Evolutionary conservation across 129 eudicot species (phyloP).

Genomic region (Erigeron canadensis): DNA sequence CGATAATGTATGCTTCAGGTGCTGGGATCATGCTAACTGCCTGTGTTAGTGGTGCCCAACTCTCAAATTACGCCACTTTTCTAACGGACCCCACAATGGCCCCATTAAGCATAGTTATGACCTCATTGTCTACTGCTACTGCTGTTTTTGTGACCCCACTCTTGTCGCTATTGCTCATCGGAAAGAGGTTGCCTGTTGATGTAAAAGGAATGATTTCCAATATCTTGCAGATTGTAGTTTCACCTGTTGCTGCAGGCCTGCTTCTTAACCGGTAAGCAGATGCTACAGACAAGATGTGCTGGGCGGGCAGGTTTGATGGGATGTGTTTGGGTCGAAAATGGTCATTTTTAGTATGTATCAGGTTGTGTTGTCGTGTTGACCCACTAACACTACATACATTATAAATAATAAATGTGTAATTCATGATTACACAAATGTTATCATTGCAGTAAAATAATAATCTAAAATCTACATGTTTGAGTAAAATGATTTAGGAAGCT

Average conservation of each 20-base stretch:
- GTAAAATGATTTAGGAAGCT: background rate
- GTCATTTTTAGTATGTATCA: background rate
- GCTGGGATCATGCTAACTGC: conserved; percentile 94
- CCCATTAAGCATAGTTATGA: conserved; percentile 97
- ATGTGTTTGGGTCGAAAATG: background rate
- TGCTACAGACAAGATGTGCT: background rate
- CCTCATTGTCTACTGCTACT: conserved; percentile 87
- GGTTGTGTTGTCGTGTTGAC: conserved; percentile 13
- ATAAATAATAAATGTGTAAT: background rate
- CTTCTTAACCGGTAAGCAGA: conserved; percentile 69
- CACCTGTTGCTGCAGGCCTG: conserved; percentile 87
- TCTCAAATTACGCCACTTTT: conserved; percentile 93
- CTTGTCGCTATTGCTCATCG: conserved; percentile 80
- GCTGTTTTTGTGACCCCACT: conserved; percentile 88
- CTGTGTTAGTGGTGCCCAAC: conserved; percentile 98
- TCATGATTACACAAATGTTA: background rate
- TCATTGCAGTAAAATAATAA: no score
- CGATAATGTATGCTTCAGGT: conserved; percentile 47
- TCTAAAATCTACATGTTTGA: background rate
- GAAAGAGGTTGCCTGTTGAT: conserved; percentile 90
- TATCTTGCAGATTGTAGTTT: conserved; percentile 89
- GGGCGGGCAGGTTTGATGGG: background rate
- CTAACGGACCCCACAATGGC: conserved; percentile 90
- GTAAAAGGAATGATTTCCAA: conserved; percentile 92
- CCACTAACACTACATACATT: background rate